Base-by-base conservation (phyloP, 345 rosid species). In the Populus davidiana region DNA sequence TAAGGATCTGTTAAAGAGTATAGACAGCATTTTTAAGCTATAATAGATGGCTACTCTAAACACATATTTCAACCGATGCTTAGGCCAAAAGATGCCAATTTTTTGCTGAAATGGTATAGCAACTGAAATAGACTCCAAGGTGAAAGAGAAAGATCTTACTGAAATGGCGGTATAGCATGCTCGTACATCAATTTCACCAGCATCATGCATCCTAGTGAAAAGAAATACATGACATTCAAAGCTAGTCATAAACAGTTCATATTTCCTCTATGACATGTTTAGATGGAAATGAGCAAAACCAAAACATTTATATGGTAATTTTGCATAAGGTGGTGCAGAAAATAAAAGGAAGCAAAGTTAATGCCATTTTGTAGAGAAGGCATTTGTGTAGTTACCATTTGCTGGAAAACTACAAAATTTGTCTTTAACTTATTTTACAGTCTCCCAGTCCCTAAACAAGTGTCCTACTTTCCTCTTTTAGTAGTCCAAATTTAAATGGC, bases 151-250 rank as follows among this genome's bases (percentile, higher is more conserved):
- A 67, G 23, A 21, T 13, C 93, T 78, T 86, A 96, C 98, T 63
- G 98, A 91, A 79, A 93, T 86, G n/a, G 98, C 99, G 66, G 94
- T 91, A 79, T 93, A 96, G 85, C 98, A 96, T 35, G 99, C 97
- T 66, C 99, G 94, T 62, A 91, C 94, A 84, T 95, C 99, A 62
- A 91, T 91, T 87, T 95, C 99, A 80, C 99, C 99, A 73, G 73
- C 90, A 74, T 91, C 93, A 87, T 96, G 99, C 99, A 96, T 96
- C 90, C 98, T 96, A 74, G 39, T 17, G 71, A 67, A 63, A 23
- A 73, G 59, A 68, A 56, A 63, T 13, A 21, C 14, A 23, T n/a
- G 20, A 66, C 23, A 74, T 59, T 59, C 50, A 69, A 68, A 78
- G 69, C 56, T 67, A 44, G n/a, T 41, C 52, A 56, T 54, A 31